A percentile compares a stretch with the other conserved stretches of the same genome.
These are phyloP conservation scores for Ambrosia artemisiifolia DNA, from an alignment of 129 eudicot genomes.

Conservation along the genomic window DNA sequence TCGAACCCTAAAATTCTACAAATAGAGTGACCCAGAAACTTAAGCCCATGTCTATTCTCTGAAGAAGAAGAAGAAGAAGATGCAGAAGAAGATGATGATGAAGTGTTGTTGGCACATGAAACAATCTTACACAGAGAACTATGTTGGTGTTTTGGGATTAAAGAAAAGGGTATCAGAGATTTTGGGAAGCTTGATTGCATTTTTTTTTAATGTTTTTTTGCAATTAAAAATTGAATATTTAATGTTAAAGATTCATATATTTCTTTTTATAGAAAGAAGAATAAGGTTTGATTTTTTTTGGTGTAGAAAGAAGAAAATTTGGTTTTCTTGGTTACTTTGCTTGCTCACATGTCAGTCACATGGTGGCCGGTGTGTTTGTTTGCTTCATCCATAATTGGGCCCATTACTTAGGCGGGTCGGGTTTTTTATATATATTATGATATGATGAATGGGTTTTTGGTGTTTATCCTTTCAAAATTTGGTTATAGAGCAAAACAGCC, in stretches of 20 bases:
- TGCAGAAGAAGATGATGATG: slow-evolving; percentile 31
- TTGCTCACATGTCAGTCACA: not conserved
- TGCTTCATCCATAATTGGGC: slow-evolving; percentile 17
- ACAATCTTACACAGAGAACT: too few species aligned
- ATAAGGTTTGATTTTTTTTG: slow-evolving; percentile 4
- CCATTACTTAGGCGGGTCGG: slow-evolving; percentile 21
- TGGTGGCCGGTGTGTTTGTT: slow-evolving; percentile 23
- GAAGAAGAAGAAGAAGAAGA: slow-evolving; percentile 44
- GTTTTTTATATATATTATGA: not conserved
- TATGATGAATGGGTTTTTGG: not conserved
- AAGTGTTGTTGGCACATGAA: slow-evolving; percentile 43
- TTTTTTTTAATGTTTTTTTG: too few species aligned
- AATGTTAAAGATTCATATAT: too few species aligned
- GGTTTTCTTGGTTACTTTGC: slow-evolving; percentile 14
- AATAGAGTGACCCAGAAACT: slow-evolving; percentile 49
- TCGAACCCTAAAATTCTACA: too few species aligned
- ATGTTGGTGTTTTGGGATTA: too few species aligned
- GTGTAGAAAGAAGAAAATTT: slow-evolving; percentile 23
- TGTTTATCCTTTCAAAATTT: too few species aligned
- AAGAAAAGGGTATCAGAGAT: too few species aligned
- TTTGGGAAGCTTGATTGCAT: too few species aligned
- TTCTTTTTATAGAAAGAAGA: too few species aligned
- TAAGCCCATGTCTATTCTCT: slow-evolving; percentile 52
- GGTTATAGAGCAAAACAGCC: not conserved
- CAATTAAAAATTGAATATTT: too few species aligned